Conservation (phyloP, 2,329 filamentous ascomycete species). For the Aureobasidium vineae region DNA sequence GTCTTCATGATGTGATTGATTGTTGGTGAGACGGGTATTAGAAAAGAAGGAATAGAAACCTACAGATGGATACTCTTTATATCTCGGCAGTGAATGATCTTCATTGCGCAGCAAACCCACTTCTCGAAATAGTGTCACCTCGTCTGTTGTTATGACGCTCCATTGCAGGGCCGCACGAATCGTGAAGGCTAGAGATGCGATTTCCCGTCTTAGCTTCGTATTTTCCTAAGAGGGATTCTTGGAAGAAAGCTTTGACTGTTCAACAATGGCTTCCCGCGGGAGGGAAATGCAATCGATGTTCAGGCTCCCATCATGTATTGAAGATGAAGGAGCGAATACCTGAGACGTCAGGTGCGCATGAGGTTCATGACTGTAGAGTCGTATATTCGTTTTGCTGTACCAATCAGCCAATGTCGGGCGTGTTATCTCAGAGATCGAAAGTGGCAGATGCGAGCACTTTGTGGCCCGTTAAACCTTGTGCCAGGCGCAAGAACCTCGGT, state of each 20-base stretch:
- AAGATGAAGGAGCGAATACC: not conserved
- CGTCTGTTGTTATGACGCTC: slow-evolving; percentile 8
- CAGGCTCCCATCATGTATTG: not conserved
- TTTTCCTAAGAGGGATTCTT: not conserved
- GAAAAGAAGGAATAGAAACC: not conserved
- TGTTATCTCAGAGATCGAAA: not conserved
- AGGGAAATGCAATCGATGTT: not conserved
- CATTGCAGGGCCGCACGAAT: not conserved
- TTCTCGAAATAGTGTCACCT: not conserved
- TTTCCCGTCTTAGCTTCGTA: slow-evolving; percentile 7
- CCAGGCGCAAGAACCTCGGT: not conserved
- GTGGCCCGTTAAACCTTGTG: not conserved
- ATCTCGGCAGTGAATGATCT: not conserved
- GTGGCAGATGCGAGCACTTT: not conserved
- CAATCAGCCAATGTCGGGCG: not conserved
- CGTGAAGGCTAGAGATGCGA: not conserved
- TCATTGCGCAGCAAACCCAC: not conserved
- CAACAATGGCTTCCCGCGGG: not conserved
- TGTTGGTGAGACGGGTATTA: not conserved
- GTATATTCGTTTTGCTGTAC: not conserved
- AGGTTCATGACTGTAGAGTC: not conserved
- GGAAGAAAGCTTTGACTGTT: slow-evolving; percentile 3
- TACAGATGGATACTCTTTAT: not conserved
- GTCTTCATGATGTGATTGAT: slow-evolving; percentile 12
- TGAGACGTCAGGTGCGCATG: not conserved